These are phyloP conservation scores for Ophiostoma novo-ulmi DNA, from an alignment of 2,329 filamentous ascomycete genomes.

Conservation along the genomic window DNA sequence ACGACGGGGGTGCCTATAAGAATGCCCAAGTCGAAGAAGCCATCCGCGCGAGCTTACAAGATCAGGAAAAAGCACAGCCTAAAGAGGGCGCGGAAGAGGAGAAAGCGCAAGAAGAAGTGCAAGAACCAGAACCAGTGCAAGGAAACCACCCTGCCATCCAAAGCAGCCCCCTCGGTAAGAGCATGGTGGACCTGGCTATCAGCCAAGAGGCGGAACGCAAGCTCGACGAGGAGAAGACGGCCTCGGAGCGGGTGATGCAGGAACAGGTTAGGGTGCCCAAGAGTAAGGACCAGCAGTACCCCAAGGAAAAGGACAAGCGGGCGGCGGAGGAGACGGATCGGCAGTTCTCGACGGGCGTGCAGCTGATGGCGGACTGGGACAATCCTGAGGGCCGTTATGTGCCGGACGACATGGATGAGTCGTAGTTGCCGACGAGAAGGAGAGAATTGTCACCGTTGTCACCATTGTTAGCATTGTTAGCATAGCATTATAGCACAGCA, in stretches of 20 bases:
- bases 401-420: slow-evolving; percentile 12
- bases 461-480: not conserved
- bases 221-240: not conserved
- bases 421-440: not conserved
- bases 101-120: not conserved
- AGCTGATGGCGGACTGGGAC: slow-evolving; percentile 28
- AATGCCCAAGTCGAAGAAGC: not conserved
- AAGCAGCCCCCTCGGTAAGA: not conserved
- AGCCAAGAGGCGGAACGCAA: not conserved
- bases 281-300: slow-evolving; percentile 3
- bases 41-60: not conserved
- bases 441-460: not conserved
- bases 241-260: not conserved
- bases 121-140: not conserved
- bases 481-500: not conserved
- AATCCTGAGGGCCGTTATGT: slow-evolving; percentile 28
- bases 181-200: not conserved
- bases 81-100: not conserved
- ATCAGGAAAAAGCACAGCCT: not conserved
- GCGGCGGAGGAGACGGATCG: not conserved
- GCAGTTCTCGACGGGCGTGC: slow-evolving; percentile 12
- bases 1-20: not conserved
- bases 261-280: not conserved
- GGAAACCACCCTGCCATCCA: not conserved
- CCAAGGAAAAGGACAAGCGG: not conserved